These are phyloP conservation scores for Asterophora parasitica DNA, from an alignment of 768 basidiomycete genomes.

Conservation along the genomic window DNA sequence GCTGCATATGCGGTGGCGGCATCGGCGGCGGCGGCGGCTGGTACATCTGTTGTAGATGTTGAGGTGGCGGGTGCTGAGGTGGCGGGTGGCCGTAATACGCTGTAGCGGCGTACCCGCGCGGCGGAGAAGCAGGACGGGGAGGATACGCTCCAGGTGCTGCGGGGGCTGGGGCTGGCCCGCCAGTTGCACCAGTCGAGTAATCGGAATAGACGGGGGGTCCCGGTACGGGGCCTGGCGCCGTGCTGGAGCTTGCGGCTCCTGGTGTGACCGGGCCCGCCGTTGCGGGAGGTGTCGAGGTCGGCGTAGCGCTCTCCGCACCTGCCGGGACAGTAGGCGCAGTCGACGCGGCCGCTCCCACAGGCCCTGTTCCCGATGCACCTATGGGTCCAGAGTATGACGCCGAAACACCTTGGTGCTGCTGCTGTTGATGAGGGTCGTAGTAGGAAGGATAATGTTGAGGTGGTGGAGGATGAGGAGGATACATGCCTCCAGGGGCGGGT, in stretches of 20 bases:
- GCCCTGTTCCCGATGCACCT: not conserved
- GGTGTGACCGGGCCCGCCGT: not conserved
- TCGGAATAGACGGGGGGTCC: not conserved
- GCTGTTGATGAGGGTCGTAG: slow-evolving; percentile 4
- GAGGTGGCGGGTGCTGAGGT: no score
- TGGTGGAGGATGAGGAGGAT: slow-evolving; percentile 7
- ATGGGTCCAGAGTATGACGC: no score
- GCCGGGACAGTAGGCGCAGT: not conserved
- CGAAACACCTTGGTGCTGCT: not conserved
- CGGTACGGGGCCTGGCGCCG: not conserved
- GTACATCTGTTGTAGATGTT: slow-evolving; percentile 1
- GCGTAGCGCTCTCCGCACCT: slow-evolving; percentile 1
- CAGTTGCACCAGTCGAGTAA: not conserved
- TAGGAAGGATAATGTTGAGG: slow-evolving; percentile 10
- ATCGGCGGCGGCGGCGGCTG: slow-evolving; percentile 2
- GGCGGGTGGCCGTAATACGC: slow-evolving; percentile 5
- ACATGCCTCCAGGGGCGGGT: not conserved
- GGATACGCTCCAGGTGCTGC: not conserved
- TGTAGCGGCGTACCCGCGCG: not conserved
- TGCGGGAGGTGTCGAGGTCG: not conserved
- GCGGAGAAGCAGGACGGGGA: not conserved
- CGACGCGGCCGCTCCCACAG: not conserved
- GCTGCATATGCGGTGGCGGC: not conserved
- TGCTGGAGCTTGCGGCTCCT: not conserved
- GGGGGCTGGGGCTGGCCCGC: not conserved